These are phyloP conservation scores for Penicillium rolfsii DNA, from an alignment of 2,329 filamentous ascomycete species.

Conservation along the genomic window DNA sequence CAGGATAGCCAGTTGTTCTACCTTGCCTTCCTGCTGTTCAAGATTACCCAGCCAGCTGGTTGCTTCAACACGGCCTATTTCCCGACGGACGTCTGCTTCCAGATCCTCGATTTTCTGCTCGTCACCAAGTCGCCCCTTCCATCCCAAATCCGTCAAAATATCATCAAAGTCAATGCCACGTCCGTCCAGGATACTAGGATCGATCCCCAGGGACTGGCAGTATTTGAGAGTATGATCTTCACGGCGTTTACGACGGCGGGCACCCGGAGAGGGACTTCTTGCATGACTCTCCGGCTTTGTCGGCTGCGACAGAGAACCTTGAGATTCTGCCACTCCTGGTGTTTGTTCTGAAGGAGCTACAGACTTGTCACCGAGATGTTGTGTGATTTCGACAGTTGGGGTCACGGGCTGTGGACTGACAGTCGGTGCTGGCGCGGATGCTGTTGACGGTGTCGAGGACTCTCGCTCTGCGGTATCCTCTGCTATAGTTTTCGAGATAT, in stretches of 20 bases:
- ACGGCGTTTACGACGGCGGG: constrained; percentile 62
- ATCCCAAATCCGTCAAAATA: constrained; percentile 84
- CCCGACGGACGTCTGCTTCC: constrained; percentile 80
- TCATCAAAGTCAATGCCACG: constrained; percentile 79
- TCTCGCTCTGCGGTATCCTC: constrained; percentile 39
- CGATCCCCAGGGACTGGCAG: constrained; percentile 75
- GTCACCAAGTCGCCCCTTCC: constrained; percentile 77
- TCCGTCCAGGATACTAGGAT: constrained; percentile 74
- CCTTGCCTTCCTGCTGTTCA: constrained; percentile 85
- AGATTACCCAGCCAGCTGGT: constrained; percentile 86
- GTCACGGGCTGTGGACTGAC: constrained; percentile 24
- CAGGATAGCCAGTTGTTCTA: constrained; percentile 80
- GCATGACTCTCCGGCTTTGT: constrained; percentile 34
- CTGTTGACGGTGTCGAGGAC: constrained; percentile 30
- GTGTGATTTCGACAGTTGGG: constrained; percentile 47
- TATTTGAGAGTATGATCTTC: constrained; percentile 79
- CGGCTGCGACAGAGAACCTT: constrained; percentile 29
- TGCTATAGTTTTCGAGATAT: constrained; percentile 39
- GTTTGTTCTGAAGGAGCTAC: constrained; percentile 30
- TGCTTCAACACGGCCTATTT: constrained; percentile 87
- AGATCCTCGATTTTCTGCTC: constrained; percentile 77
- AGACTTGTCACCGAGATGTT: constrained; percentile 36
- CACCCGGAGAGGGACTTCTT: constrained; percentile 43
- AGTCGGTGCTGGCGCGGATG: constrained; percentile 21
- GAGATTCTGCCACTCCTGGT: constrained; percentile 25